Evolutionary conservation across 73 alveolate genomes (phyloP), one percentile per base, ranked within the genome.

Genomic region (Symbiodinium pilosum): DNA sequence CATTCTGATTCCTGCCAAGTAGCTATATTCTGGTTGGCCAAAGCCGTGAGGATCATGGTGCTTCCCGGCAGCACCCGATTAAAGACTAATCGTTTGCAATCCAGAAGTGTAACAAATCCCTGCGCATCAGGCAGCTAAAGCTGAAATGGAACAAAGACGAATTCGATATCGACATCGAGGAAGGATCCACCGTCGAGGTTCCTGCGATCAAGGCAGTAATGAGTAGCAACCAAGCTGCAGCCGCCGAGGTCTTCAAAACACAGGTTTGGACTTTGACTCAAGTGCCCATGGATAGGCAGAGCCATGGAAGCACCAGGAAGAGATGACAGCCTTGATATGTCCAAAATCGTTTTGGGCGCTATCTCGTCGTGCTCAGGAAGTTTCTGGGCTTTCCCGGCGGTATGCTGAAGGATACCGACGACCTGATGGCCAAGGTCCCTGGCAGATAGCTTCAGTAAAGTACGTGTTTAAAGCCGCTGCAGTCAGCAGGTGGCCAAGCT

Each of bases 81-180:
- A 24, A 9, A 54, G 73, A 30, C 73, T n/a, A 24, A 30, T 4
- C 30, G n/a, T n/a, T n/a, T n/a, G n/a, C n/a, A n/a, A n/a, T 54
- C 30, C 73, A 24, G 73, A 26, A 54, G 32, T 54, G 73, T n/a
- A 26, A 9, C 26, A 9, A 54, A 20, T 28, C 14, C 81, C 14
- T 64, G 41, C 39, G 34, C 89, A 40, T 4, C n/a, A 91, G 97
- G 97, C 97, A 91, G 44, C 32, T 91, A 3, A 69, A 68, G 81
- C 97, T 91, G 75, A 91, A 91, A 91, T 91, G 97, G 97, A 91
- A 91, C 97, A 91, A 91, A 75, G 89, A 91, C 20, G 97, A 91
- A 43, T 91, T 91, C 54, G 97, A 91, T 41, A 86, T 91, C 81
- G 16, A 38, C 89, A n/a, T 91, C 40, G 97, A 91, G 77, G 95